Evolutionary conservation across 768 basidiomycete genomes (phyloP), one percentile per base, ranked within the genome.

Genomic region (Saitozyma podzolica): DNA sequence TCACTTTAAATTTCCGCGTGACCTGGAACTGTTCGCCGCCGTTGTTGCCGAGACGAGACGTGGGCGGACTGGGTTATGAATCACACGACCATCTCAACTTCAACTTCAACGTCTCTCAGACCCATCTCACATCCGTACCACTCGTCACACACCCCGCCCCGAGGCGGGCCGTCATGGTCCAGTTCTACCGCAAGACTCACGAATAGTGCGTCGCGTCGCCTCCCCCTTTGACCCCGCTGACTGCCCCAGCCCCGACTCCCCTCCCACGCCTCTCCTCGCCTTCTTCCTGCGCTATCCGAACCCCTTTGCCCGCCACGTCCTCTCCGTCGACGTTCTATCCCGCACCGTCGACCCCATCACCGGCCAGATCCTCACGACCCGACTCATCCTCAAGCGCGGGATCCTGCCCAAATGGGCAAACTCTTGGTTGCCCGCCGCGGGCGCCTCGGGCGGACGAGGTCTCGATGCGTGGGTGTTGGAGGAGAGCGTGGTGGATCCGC

Each of bases 221-320:
- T 49, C 17, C 19, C 48, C 13, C 50, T 9, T 19, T 14, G 9
- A 10, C n/a, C 8, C n/a, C 39, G 10, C 45, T 8, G 19, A 11
- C 67, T 64, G 6, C 19, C 13, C 14, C 59, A 74, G 75, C 67
- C 93, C 92, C 84, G 91, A 96, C 85, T 86, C 92, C 79, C 92
- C 94, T 87, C 84, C 90, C 61, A 94, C 90, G 69, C 90, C 95
- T 62, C 87, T 94, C 17, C 84, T 95, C 66, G 94, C 94, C 11
- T 96, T 89, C 83, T 94, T 94, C 78, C 83, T 96, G 62, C 89
- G 94, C 66, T 98, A 96, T 80, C 94, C 94, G 4, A 97, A 96
- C 77, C 92, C 94, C 54, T 92, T 91, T 74, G 91, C 94, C 7
- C 83, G 89, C 43, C 94, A 98, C 81, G 89, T 98, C 78, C 81